Conservation (phyloP, 2,329 filamentous ascomycete genomes). For the Hortaea sp. region DNA sequence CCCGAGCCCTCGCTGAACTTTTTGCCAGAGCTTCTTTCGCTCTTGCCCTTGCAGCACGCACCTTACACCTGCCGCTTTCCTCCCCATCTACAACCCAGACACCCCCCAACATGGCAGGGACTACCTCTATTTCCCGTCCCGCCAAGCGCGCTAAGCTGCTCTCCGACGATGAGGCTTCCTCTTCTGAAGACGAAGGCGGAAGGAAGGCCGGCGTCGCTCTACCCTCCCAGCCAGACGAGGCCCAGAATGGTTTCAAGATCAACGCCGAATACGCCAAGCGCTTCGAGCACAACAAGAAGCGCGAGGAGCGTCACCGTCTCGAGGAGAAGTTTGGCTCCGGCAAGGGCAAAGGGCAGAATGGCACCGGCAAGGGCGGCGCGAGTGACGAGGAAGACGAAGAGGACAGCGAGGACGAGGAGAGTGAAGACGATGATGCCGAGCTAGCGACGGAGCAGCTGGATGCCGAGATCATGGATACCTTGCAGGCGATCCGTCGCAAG, state of each 20-base stretch:
- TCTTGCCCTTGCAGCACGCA: no score
- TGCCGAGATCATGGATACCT: slow-evolving; percentile 73
- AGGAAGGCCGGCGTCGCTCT: slow-evolving; percentile 16
- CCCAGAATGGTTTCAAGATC: slow-evolving; percentile 51
- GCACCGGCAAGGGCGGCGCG: no score
- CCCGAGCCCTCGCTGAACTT: no score
- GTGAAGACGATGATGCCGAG: slow-evolving; percentile 84
- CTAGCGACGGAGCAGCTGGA: slow-evolving; percentile 79
- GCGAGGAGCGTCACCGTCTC: slow-evolving; percentile 71
- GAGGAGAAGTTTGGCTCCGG: slow-evolving; percentile 68
- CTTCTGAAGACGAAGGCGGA: slow-evolving; percentile 6
- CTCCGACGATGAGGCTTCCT: slow-evolving; percentile 13
- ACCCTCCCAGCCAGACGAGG: slow-evolving; percentile 4
- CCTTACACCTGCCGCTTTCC: no score
- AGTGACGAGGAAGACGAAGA: slow-evolving; percentile 42
- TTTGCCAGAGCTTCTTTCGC: no score
- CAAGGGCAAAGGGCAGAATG: slow-evolving; percentile 6
- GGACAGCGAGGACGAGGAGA: slow-evolving; percentile 60
- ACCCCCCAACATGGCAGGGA: no score
- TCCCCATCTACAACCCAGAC: no score
- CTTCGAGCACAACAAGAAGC: slow-evolving; percentile 96
- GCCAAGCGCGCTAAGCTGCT: slow-evolving; percentile 25
- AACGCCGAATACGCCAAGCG: slow-evolving; percentile 82
- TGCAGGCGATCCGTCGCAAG: slow-evolving; percentile 79
- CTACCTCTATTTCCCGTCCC: slow-evolving; percentile 4